Evolutionary conservation across 2,329 filamentous ascomycete genomes (phyloP).

Genomic region (Colletotrichum melonis): DNA sequence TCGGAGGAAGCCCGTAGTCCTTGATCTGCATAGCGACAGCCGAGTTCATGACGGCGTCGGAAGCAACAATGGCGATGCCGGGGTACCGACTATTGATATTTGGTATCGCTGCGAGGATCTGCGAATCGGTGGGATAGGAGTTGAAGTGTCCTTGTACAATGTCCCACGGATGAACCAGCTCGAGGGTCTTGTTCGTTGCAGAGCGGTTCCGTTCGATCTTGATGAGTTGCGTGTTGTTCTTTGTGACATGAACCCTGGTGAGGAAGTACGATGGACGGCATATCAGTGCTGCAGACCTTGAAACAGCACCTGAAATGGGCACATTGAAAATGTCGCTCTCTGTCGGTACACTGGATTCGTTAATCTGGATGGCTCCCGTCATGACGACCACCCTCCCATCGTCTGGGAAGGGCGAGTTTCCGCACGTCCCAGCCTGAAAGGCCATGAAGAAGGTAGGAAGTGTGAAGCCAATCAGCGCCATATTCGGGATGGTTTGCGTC

Average conservation of each 20-base stretch:
- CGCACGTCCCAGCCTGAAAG: conserved; percentile 39
- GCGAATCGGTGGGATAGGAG: conserved; percentile 36
- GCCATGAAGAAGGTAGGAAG: conserved; percentile 38
- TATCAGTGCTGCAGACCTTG: conserved; percentile 41
- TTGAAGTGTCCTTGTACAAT: conserved; percentile 41
- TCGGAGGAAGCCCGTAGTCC: conserved; percentile 35
- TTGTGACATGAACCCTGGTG: conserved; percentile 38
- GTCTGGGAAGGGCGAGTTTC: conserved; percentile 29
- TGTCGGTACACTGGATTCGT: conserved; percentile 16
- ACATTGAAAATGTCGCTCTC: conserved; percentile 22
- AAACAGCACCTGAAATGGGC: conserved; percentile 37
- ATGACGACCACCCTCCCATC: conserved; percentile 41
- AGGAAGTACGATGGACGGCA: conserved; percentile 43
- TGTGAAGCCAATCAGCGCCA: conserved; percentile 24
- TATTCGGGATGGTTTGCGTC: conserved; percentile 37
- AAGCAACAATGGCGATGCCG: conserved; percentile 40
- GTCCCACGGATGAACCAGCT: conserved; percentile 40
- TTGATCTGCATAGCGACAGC: conserved; percentile 43
- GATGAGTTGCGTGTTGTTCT: conserved; percentile 38
- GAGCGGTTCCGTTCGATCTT: conserved; percentile 27
- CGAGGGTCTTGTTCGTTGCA: conserved; percentile 29
- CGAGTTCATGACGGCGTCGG: conserved; percentile 47
- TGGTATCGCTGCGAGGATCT: conserved; percentile 21
- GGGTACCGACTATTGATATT: conserved; percentile 38
- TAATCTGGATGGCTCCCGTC: conserved; percentile 38